Percentiles rank a stretch among this genome's conserved stretches.
Conservation (phyloP, 2,329 filamentous ascomycete species). For the Macrophomina phaseolina region DNA sequence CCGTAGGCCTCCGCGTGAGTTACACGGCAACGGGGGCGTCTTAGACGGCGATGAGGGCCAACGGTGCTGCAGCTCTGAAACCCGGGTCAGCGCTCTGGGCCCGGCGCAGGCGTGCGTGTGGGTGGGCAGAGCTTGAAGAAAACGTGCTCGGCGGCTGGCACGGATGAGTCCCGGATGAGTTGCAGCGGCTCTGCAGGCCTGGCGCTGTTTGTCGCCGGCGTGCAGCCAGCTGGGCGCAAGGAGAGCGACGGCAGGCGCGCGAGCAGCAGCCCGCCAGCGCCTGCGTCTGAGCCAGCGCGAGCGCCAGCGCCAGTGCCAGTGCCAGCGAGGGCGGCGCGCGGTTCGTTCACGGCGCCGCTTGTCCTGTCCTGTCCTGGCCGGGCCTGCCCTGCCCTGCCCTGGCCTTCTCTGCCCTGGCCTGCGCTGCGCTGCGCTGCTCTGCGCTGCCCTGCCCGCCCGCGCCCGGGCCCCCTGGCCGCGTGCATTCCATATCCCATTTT, state of each 20-base stretch:
- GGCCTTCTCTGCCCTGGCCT: background rate
- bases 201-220: background rate
- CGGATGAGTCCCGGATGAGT: constrained; percentile 10
- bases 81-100: constrained; percentile 24
- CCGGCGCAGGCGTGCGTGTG: constrained; percentile 3
- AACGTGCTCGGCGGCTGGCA: constrained; percentile 19
- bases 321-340: background rate
- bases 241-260: constrained; percentile 12
- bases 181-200: constrained; percentile 19
- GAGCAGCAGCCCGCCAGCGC: background rate
- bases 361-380: background rate
- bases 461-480: constrained; percentile 10
- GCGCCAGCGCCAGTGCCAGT: background rate
- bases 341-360: background rate
- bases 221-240: constrained; percentile 1
- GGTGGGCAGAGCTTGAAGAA: constrained; percentile 24
- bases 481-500: background rate
- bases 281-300: background rate
- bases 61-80: constrained; percentile 28
- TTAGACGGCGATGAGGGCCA: constrained; percentile 9
- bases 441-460: background rate
- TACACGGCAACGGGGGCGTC: constrained; percentile 24
- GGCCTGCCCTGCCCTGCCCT: background rate
- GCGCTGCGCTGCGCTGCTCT: background rate
- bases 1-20: background rate